Percentiles rank a stretch among this genome's conserved stretches.
Evolutionary conservation across 73 alveolate genomes (phyloP).

Genomic region (Strombidium stylifer): DNA sequence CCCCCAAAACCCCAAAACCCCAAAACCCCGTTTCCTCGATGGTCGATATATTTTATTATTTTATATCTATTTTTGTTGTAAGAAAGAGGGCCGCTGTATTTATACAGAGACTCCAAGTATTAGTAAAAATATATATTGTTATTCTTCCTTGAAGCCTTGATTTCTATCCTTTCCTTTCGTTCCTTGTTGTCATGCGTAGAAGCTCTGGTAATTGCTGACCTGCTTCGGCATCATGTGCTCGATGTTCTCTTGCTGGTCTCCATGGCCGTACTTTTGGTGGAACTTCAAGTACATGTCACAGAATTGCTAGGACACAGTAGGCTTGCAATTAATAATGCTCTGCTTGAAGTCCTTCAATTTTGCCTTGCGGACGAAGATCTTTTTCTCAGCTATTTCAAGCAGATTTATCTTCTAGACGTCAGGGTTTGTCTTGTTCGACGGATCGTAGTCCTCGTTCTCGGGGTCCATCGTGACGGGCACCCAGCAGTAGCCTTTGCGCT

Average conservation of each 20-base stretch:
- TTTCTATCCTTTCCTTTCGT: no score
- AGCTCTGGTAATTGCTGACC: no score
- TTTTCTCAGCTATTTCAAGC: slow-evolving; percentile 13
- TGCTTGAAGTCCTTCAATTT: slow-evolving; percentile 41
- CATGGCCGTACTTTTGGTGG: slow-evolving; percentile 48
- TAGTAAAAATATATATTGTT: no score
- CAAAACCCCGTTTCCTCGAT: no score
- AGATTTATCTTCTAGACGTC: slow-evolving; percentile 31
- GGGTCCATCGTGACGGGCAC: slow-evolving; percentile 17
- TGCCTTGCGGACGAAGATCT: slow-evolving; percentile 42
- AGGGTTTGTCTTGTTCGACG: slow-evolving; percentile 13
- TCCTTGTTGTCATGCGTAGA: no score
- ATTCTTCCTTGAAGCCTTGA: no score
- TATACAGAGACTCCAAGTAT: no score
- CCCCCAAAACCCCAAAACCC: no score
- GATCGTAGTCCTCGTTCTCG: not conserved
- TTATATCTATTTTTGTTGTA: no score
- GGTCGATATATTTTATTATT: no score
- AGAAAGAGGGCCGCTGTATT: no score
- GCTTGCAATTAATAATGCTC: slow-evolving; percentile 51
- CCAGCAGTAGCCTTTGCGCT: no score
- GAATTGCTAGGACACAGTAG: slow-evolving; percentile 38
- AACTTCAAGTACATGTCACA: slow-evolving; percentile 37
- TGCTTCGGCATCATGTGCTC: slow-evolving; percentile 9
- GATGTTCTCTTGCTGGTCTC: slow-evolving; percentile 24